These are phyloP conservation scores for Tuber aestivum DNA, from an alignment of 495 filamentous ascomycete species.

Conservation along the genomic window DNA sequence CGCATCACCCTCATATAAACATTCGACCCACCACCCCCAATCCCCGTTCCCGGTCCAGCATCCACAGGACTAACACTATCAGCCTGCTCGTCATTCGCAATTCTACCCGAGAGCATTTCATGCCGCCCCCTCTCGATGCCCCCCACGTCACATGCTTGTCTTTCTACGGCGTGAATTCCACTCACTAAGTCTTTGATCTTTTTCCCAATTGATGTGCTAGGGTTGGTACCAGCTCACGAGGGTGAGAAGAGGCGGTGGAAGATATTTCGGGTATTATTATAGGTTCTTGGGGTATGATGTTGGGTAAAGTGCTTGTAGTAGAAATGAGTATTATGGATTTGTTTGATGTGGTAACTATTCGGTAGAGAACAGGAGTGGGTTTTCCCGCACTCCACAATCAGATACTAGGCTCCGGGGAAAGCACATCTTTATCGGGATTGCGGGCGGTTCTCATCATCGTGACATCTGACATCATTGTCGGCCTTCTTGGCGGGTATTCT, in stretches of 20 bases:
- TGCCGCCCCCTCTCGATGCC: constrained; percentile 16
- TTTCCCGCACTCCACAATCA: too few species aligned
- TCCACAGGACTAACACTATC: neutral
- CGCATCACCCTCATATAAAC: neutral
- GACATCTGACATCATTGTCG: too few species aligned
- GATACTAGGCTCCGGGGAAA: too few species aligned
- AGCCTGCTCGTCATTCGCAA: neutral
- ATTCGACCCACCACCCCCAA: neutral
- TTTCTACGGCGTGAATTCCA: constrained; percentile 19
- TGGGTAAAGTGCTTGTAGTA: too few species aligned
- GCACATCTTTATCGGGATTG: too few species aligned
- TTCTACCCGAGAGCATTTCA: constrained; percentile 12
- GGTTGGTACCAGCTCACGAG: constrained; percentile 10
- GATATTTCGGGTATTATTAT: neutral
- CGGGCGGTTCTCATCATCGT: too few species aligned
- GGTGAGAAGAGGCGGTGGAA: neutral
- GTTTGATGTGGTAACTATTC: neutral
- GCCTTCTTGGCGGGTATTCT: too few species aligned
- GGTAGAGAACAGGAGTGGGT: too few species aligned
- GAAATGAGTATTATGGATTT: neutral
- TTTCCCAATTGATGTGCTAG: constrained; percentile 9
- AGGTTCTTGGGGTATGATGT: neutral
- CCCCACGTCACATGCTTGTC: constrained; percentile 3
- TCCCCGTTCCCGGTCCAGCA: neutral
- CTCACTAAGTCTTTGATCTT: constrained; percentile 22